Conservation (phyloP, 2,329 filamentous ascomycete genomes). For the Colletotrichum sp. region DNA sequence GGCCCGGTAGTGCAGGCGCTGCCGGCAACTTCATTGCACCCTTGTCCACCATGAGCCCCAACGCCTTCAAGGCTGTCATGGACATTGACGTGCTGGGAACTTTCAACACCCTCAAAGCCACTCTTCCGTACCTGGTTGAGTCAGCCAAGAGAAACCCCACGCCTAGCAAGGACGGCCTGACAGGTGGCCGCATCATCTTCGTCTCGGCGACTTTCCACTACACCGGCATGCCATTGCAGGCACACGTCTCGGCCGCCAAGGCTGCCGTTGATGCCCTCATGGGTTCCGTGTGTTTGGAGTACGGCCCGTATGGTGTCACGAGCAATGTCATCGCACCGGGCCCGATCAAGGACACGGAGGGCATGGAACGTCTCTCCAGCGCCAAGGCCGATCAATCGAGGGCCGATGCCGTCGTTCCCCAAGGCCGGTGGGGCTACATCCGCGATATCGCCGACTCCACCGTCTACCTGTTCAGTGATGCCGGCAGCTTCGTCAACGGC, state of each 20-base stretch:
- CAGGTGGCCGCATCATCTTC: slow-evolving; percentile 86
- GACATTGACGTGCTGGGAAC: slow-evolving; percentile 95
- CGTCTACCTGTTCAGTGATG: slow-evolving; percentile 85
- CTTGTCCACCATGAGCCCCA: slow-evolving; percentile 79
- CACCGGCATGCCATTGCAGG: slow-evolving; percentile 82
- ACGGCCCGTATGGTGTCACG: slow-evolving; percentile 84
- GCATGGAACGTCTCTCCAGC: slow-evolving; percentile 67
- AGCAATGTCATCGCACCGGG: slow-evolving; percentile 91
- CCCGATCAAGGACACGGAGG: slow-evolving; percentile 85
- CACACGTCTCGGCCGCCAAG: slow-evolving; percentile 91
- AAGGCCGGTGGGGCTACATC: slow-evolving; percentile 78
- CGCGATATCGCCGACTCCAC: slow-evolving; percentile 94
- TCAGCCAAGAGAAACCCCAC: slow-evolving; percentile 72
- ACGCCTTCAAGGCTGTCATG: slow-evolving; percentile 94
- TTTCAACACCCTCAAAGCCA: slow-evolving; percentile 94
- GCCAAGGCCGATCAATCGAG: slow-evolving; percentile 35
- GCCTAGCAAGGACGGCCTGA: slow-evolving; percentile 63
- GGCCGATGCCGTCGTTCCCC: slow-evolving; percentile 61
- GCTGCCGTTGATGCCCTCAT: slow-evolving; percentile 88
- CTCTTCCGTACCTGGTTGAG: slow-evolving; percentile 78
- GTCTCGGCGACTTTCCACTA: slow-evolving; percentile 93
- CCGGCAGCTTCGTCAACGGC: slow-evolving; percentile 86
- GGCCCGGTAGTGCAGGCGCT: slow-evolving; percentile 75
- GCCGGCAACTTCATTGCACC: slow-evolving; percentile 95
- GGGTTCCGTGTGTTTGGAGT: slow-evolving; percentile 82